Conservation (phyloP, 306 rosid genomes). For the Datisca glomerata region DNA sequence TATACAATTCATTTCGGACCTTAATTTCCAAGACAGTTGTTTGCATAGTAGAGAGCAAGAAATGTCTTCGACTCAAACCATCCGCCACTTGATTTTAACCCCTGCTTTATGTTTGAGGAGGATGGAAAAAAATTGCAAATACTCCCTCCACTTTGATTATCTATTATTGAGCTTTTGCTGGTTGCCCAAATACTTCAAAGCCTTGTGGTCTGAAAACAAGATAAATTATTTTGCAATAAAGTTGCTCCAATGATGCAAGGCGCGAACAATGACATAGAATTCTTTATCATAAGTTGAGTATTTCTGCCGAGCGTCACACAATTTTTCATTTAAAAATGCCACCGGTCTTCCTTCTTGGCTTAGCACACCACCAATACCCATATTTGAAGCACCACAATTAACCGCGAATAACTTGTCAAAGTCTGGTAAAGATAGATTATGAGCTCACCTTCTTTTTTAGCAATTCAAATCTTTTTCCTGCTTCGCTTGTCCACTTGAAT, state of each 20-base stretch:
- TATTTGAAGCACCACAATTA: not conserved
- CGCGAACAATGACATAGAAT: not conserved
- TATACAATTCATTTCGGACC: not conserved
- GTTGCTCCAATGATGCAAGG: not conserved
- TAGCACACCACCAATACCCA: not conserved
- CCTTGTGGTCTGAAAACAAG: not conserved
- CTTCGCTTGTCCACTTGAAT: not conserved
- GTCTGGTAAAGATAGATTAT: no score
- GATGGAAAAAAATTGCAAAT: not conserved
- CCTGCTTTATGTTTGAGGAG: not conserved
- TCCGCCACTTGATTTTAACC: not conserved
- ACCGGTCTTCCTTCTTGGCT: not conserved
- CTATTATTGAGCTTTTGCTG: not conserved
- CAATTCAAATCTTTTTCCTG: not conserved
- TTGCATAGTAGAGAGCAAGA: not conserved
- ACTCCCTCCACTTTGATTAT: not conserved
- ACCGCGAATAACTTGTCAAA: not conserved
- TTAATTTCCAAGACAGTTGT: not conserved
- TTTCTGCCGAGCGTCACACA: not conserved
- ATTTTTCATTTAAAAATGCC: not conserved
- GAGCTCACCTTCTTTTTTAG: no score
- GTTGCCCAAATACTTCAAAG: not conserved
- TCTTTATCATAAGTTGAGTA: no score
- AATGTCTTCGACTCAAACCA: not conserved
- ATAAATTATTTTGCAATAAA: not conserved